Evolutionary conservation across 2,329 filamentous ascomycete species (phyloP).

Genomic region (Penicillium sp.): DNA sequence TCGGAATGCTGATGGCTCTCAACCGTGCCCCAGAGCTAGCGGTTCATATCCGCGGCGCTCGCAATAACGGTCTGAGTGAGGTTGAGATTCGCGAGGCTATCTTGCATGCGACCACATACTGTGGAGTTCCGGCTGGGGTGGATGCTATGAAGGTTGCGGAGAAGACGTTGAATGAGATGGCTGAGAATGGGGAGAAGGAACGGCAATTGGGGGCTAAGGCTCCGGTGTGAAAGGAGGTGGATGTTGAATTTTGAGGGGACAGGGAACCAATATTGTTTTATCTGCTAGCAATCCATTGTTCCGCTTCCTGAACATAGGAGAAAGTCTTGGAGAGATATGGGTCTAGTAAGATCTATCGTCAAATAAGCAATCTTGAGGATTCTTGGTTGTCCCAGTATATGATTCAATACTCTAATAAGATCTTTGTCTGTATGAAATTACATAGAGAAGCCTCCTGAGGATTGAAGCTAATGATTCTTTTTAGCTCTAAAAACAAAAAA

Average conservation of each 20-base stretch:
- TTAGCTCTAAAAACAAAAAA: too few species aligned
- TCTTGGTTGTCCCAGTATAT: too few species aligned
- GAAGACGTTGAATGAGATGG: slow-evolving; percentile 52
- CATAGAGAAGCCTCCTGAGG: too few species aligned
- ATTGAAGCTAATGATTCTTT: too few species aligned
- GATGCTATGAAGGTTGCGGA: slow-evolving; percentile 56
- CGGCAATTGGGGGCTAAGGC: not conserved
- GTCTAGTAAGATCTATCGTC: too few species aligned
- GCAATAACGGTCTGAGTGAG: slow-evolving; percentile 62
- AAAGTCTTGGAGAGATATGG: too few species aligned
- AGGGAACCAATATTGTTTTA: not conserved
- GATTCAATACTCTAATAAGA: too few species aligned
- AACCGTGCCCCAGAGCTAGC: slow-evolving; percentile 61
- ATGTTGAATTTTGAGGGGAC: not conserved
- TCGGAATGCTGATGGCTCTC: slow-evolving; percentile 63
- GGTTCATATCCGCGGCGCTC: slow-evolving; percentile 61
- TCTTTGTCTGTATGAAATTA: too few species aligned
- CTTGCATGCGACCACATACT: slow-evolving; percentile 52
- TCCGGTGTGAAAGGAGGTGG: not conserved
- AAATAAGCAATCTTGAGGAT: too few species aligned
- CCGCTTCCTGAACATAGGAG: too few species aligned
- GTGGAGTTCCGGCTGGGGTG: slow-evolving; percentile 55
- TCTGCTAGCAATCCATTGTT: too few species aligned
- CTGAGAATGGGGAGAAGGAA: not conserved
- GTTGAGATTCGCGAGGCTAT: slow-evolving; percentile 63